phyloP scores from a whole-genome alignment of 2,329 filamentous ascomycete species.

The Sporothrix humicola region DNA sequence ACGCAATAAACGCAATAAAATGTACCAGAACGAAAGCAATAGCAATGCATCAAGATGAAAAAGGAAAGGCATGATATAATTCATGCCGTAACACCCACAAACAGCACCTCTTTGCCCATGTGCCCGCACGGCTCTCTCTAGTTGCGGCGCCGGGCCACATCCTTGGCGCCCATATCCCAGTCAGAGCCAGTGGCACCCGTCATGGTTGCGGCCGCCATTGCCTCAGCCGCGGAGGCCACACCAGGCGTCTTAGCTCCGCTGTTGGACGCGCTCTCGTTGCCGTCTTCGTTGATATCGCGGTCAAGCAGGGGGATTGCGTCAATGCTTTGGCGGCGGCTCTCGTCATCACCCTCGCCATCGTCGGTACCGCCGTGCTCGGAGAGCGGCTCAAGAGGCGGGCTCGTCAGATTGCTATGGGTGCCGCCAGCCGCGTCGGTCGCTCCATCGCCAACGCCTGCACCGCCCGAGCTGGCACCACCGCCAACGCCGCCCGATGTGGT shows the following conservation, averaged over 20 bases:
- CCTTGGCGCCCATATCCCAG: constrained; percentile 50
- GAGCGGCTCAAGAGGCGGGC: constrained; percentile 35
- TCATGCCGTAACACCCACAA: neutral
- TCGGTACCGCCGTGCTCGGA: constrained; percentile 26
- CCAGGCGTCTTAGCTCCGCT: constrained; percentile 29
- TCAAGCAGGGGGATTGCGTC: constrained; percentile 64
- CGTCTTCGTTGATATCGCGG: constrained; percentile 48
- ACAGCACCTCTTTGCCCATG: too few species aligned
- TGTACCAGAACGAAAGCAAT: neutral
- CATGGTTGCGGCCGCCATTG: constrained; percentile 34
- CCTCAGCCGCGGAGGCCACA: constrained; percentile 31
- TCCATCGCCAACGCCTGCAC: neutral
- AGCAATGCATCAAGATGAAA: neutral
- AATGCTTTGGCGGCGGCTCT: constrained; percentile 44
- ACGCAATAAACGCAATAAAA: neutral
- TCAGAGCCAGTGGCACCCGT: constrained; percentile 39
- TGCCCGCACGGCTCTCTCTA: neutral
- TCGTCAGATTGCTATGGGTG: constrained; percentile 31
- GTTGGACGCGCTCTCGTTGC: neutral
- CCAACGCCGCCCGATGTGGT: neutral
- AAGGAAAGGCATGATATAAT: neutral
- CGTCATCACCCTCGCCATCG: constrained; percentile 37
- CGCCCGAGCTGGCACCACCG: neutral
- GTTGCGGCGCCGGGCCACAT: constrained; percentile 53
- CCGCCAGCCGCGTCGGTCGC: neutral